Evolutionary conservation across 1,139 yeast genomes (phyloP), one percentile per base, ranked within the genome.

Genomic region (Geotrichum aggregatum): DNA sequence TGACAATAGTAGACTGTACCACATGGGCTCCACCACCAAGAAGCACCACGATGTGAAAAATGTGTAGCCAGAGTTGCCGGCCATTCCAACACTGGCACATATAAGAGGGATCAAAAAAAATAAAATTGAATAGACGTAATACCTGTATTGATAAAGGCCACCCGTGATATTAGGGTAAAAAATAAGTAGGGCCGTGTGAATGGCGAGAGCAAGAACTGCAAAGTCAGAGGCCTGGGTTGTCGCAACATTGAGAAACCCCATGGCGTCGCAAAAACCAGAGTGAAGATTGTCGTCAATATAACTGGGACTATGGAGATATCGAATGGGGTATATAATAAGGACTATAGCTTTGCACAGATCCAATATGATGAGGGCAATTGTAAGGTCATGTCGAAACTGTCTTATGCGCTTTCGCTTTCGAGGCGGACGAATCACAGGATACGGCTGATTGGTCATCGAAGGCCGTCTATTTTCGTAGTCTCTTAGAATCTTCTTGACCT

Each of bases 161-260:
- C 54, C 57, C 24, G 62, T 63, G 43, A 51, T 45, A 7, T 47
- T 36, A 2, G 61, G 58, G 30, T 35, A 30, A 40, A 85, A 84
- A 21, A 87, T 82, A 39, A 86, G 71, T 41, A 86, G 66, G 45
- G 81, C 85, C 10, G 92, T 84, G 68, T 88, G 95, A 18, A 87
- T 66, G 1, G 96, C 95, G 68, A 88, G 84, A 39, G 85, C 76
- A 36, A 87, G 70, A 52, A 87, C 86, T 30, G 92, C 88, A 44
- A 86, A 68, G 67, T 88, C 96, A 19, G 55, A 52, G 10, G 61
- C 61, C 47, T 58, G 62, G 21, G 58, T 49, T 2, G 87, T 76
- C 38, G 82, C 75, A 0, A 89, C 86, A 0, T 94, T 83, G 66
- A 87, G 79, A 71, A 85, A 87, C 1, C 95, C 96, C 24, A 86